Conservation (phyloP, 805 yeast genomes). For the Maudiozyma serrabonitensis region DNA sequence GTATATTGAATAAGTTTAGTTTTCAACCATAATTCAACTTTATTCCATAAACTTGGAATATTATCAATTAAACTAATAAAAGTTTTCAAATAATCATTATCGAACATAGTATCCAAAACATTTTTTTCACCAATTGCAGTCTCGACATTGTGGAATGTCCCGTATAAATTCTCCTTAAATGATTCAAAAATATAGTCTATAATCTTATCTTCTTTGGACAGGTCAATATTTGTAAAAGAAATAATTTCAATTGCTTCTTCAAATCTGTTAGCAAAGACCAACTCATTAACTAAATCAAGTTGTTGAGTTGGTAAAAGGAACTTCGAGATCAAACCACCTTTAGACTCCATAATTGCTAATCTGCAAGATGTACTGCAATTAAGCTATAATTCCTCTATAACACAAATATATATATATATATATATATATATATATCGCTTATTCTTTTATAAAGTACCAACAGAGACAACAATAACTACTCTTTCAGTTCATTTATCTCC, state of each 20-base stretch:
- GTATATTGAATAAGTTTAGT: constrained; percentile 5
- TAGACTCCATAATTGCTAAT: neutral
- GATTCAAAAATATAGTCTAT: constrained; percentile 2
- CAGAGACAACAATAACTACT: too few species aligned
- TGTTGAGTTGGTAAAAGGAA: constrained; percentile 4
- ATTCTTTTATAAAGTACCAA: too few species aligned
- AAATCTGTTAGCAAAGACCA: neutral
- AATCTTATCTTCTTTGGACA: constrained; percentile 1
- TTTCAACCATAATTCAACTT: constrained; percentile 10
- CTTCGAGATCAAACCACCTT: constrained; percentile 2
- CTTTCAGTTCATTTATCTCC: too few species aligned
- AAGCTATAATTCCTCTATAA: neutral
- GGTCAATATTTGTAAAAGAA: constrained; percentile 4
- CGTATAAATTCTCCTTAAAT: neutral
- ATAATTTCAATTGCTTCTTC: constrained; percentile 11
- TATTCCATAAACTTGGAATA: constrained; percentile 6
- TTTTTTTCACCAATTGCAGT: neutral
- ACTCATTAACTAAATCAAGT: constrained; percentile 4
- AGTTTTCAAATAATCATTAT: constrained; percentile 4
- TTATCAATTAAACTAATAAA: constrained; percentile 5
- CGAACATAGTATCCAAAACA: neutral
- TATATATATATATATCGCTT: too few species aligned
- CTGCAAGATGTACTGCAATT: neutral
- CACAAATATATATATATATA: too few species aligned
- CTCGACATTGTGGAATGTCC: neutral